Conservation (phyloP, 2,329 filamentous ascomycete species). For the Sporothrix globosa region DNA sequence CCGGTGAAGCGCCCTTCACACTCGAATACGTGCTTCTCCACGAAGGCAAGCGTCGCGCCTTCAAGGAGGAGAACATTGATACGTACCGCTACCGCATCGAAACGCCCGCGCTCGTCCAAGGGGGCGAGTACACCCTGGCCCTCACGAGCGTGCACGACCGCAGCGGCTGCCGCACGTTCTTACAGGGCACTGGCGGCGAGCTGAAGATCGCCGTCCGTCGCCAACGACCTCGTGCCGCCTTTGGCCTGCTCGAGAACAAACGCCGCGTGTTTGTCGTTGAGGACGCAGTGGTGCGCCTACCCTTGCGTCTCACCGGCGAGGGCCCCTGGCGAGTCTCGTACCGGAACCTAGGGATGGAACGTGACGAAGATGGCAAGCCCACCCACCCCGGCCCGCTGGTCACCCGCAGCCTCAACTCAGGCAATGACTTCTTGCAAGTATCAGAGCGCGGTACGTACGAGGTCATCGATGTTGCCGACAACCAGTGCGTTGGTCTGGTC, state of each 20-base stretch:
- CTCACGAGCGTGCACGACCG: conserved; percentile 85
- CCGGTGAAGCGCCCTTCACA: conserved; percentile 83
- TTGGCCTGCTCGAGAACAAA: conserved; percentile 83
- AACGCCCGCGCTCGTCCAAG: conserved; percentile 73
- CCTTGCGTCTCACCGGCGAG: conserved; percentile 82
- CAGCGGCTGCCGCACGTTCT: conserved; percentile 80
- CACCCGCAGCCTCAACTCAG: conserved; percentile 54
- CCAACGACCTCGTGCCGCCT: conserved; percentile 83
- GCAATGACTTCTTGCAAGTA: conserved; percentile 71
- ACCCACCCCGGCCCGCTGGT: conserved; percentile 46
- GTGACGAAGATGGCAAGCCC: conserved; percentile 40
- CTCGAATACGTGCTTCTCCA: conserved; percentile 93
- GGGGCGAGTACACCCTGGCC: conserved; percentile 87
- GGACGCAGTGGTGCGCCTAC: conserved; percentile 71
- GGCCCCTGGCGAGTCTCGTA: conserved; percentile 82
- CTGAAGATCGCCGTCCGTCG: conserved; percentile 83
- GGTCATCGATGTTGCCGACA: conserved; percentile 75
- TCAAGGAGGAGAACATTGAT: conserved; percentile 66
- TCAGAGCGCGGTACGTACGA: conserved; percentile 74
- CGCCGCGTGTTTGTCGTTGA: conserved; percentile 76
- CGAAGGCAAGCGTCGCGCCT: conserved; percentile 78
- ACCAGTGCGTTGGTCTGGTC: conserved; percentile 78
- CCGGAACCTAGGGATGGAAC: conserved; percentile 56
- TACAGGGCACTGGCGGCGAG: conserved; percentile 68
- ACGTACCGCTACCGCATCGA: conserved; percentile 68